These are phyloP conservation scores for Panaeolus papilionaceus DNA, from an alignment of 768 basidiomycete species.

Conservation along the genomic window DNA sequence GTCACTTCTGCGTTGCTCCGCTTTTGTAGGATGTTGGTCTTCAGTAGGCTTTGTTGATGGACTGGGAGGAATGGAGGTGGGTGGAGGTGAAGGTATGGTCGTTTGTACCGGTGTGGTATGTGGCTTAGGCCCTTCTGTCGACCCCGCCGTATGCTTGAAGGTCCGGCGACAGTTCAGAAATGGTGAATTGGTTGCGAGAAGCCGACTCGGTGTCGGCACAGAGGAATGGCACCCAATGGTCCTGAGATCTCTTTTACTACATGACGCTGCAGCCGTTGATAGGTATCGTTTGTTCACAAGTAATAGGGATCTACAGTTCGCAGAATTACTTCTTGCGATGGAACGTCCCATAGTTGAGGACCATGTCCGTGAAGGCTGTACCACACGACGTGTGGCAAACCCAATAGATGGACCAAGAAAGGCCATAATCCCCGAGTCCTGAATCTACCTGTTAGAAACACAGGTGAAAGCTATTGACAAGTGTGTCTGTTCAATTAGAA, in stretches of 20 bases:
- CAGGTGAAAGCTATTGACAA: neutral
- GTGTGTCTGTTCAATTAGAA: neutral
- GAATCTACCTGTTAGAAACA: neutral
- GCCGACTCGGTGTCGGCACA: neutral
- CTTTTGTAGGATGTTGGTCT: slow-evolving; percentile 35
- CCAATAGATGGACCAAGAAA: neutral
- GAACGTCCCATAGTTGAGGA: neutral
- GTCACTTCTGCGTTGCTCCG: slow-evolving; percentile 74
- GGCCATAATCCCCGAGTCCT: neutral
- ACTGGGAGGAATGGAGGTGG: neutral
- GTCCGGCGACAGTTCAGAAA: neutral
- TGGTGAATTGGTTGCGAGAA: neutral
- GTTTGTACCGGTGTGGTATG: neutral
- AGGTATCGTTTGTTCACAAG: neutral
- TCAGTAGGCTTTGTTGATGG: slow-evolving; percentile 9
- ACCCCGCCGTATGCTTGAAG: neutral
- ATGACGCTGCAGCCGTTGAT: neutral
- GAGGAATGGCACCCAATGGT: neutral
- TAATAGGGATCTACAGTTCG: neutral
- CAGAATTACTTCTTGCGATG: neutral
- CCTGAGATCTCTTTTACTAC: neutral
- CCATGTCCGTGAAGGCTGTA: neutral
- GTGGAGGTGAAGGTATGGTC: neutral
- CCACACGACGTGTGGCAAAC: neutral
- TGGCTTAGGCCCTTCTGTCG: neutral